These are phyloP conservation scores for Apiospora arundinis DNA, from an alignment of 2,329 filamentous ascomycete genomes.

Conservation along the genomic window DNA sequence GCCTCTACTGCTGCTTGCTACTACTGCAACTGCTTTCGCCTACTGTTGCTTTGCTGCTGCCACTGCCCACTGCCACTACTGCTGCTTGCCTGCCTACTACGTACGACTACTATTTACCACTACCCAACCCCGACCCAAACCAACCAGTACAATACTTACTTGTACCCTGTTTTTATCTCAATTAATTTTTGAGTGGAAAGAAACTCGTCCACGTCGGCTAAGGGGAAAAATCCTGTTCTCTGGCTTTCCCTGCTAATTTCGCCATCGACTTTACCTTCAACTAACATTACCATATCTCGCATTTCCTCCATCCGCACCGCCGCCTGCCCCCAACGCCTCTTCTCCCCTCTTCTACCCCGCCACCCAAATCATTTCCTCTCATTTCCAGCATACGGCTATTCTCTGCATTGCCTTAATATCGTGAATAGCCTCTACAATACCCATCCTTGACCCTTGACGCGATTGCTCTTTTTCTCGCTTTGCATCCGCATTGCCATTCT, in stretches of 20 bases:
- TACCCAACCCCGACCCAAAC: no score
- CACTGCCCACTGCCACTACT: not conserved
- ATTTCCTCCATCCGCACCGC: constrained; percentile 18
- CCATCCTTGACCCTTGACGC: not conserved
- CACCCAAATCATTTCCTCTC: constrained; percentile 9
- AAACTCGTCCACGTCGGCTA: constrained; percentile 13
- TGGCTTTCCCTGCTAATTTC: constrained; percentile 13
- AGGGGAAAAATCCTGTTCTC: constrained; percentile 11
- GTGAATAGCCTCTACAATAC: not conserved
- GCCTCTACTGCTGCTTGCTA: constrained; percentile 17
- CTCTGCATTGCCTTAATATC: not conserved
- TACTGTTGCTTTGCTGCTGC: no score
- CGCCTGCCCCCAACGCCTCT: constrained; percentile 4
- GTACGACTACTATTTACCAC: constrained; percentile 11
- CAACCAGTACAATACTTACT: not conserved
- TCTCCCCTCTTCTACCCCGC: constrained; percentile 18
- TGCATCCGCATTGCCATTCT: not conserved
- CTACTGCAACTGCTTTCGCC: constrained; percentile 9
- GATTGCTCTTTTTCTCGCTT: not conserved
- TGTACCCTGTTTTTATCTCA: constrained; percentile 17
- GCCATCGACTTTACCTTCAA: constrained; percentile 18
- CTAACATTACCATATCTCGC: constrained; percentile 16
- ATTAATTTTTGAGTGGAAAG: constrained; percentile 16
- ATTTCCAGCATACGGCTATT: constrained; percentile 10
- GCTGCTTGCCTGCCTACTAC: not conserved